These are phyloP conservation scores for Tetragonia tetragonoides DNA, from an alignment of 148 eudicot genomes.

Conservation along the genomic window DNA sequence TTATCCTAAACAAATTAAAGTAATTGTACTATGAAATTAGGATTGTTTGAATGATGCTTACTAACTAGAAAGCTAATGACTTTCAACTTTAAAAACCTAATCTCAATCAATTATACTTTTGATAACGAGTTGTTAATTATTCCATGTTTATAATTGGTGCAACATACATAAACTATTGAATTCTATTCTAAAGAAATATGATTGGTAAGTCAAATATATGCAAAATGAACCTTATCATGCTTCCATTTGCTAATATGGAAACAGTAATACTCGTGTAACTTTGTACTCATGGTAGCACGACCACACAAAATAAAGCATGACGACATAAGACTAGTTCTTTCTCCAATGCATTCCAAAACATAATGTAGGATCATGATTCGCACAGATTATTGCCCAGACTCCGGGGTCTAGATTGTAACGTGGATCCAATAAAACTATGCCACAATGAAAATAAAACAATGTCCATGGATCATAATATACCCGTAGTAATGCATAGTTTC, in stretches of 20 bases:
- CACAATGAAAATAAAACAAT: too few relatives aligned
- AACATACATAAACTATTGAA: background rate
- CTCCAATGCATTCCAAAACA: background rate
- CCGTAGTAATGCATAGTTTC: too few relatives aligned
- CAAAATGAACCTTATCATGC: background rate
- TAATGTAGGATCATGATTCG: too few relatives aligned
- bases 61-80: background rate
- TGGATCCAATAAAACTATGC: too few relatives aligned
- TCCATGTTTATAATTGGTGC: background rate
- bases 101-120: background rate
- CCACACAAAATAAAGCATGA: conserved; percentile 6
- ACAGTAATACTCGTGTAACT: background rate
- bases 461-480: too few relatives aligned
- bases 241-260: background rate
- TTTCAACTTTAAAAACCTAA: background rate
- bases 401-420: too few relatives aligned
- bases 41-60: background rate
- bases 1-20: background rate
- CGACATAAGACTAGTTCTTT: conserved; percentile 11
- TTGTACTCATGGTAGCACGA: background rate
- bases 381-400: too few relatives aligned
- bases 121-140: background rate
- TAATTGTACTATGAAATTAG: background rate
- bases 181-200: background rate
- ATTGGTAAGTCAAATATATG: background rate